phyloP scores from a whole-genome alignment of 2,329 filamentous ascomycete species.

The Lizonia empirigonia region DNA sequence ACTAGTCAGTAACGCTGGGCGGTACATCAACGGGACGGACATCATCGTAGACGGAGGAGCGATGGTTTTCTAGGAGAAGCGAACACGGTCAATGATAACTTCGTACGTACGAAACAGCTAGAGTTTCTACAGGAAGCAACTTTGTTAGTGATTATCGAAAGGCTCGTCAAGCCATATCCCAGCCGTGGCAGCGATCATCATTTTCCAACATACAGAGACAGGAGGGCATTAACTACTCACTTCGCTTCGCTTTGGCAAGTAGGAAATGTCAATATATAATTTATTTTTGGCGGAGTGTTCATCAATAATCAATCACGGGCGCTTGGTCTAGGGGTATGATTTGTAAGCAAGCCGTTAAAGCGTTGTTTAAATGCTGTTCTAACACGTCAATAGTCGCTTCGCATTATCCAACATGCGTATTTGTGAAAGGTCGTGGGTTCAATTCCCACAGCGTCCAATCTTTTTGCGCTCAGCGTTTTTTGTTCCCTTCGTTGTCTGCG shows the following conservation, averaged over 20 bases:
- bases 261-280: no score
- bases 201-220: no score
- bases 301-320: slow-evolving; percentile 14
- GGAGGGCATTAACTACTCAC: no score
- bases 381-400: slow-evolving; percentile 10
- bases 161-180: no score
- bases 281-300: no score
- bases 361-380: no score
- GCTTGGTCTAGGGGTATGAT: slow-evolving; percentile 19
- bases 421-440: slow-evolving; percentile 22
- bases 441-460: slow-evolving; percentile 21
- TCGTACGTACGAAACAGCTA: background rate
- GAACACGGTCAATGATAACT: background rate
- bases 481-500: no score
- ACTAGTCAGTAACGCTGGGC: slow-evolving; percentile 65
- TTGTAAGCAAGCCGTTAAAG: background rate
- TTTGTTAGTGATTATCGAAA: no score
- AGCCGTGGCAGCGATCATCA: no score
- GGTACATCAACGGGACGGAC: slow-evolving; percentile 72
- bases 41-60: slow-evolving; percentile 65
- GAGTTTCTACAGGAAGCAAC: no score
- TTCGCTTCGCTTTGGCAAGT: no score
- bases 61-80: slow-evolving; percentile 36
- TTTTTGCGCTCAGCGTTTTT: background rate
- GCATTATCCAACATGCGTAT: slow-evolving; percentile 10